Conservation (phyloP, 164 flowering plant species). For the Dillenia suffruticosa region DNA sequence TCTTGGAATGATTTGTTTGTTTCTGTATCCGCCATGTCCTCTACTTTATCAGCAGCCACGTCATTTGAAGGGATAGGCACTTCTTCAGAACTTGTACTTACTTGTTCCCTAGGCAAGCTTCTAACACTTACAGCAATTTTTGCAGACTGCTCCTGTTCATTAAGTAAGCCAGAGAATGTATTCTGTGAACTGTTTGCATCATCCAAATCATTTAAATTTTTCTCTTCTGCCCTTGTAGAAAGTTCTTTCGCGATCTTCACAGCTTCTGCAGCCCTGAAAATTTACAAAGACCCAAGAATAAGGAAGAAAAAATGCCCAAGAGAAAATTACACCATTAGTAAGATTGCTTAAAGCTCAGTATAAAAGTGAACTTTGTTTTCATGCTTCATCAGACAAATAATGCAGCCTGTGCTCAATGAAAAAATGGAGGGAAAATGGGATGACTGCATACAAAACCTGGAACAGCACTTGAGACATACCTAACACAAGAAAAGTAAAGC, state of each 20-base stretch:
- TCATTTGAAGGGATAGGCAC: constrained; percentile 20
- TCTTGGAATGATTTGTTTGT: constrained; percentile 27
- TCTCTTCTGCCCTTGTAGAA: constrained; percentile 63
- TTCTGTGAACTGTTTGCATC: constrained; percentile 80
- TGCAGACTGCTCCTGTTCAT: constrained; percentile 72
- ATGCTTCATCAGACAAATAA: too few relatives aligned
- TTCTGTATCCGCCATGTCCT: constrained; percentile 19
- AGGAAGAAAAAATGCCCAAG: too few relatives aligned
- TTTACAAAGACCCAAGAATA: not conserved
- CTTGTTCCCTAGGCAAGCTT: constrained; percentile 78
- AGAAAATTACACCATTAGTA: too few relatives aligned
- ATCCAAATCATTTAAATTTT: constrained; percentile 63
- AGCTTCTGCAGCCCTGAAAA: constrained; percentile 82
- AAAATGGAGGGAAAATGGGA: not conserved
- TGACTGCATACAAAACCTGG: not conserved
- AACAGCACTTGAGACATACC: constrained; percentile 40
- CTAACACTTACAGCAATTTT: constrained; percentile 76
- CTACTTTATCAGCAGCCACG: constrained; percentile 28
- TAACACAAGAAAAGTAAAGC: constrained; percentile 88
- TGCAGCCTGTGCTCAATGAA: too few relatives aligned
- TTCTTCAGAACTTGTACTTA: constrained; percentile 80
- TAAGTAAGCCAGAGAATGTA: constrained; percentile 80
- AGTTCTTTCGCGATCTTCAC: constrained; percentile 80
- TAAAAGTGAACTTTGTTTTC: too few relatives aligned
- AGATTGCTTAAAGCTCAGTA: too few relatives aligned